Percentiles rank a stretch among this genome's conserved stretches.
phyloP scores from a whole-genome alignment of 495 filamentous ascomycete species.

The Aspergillus affinis region DNA sequence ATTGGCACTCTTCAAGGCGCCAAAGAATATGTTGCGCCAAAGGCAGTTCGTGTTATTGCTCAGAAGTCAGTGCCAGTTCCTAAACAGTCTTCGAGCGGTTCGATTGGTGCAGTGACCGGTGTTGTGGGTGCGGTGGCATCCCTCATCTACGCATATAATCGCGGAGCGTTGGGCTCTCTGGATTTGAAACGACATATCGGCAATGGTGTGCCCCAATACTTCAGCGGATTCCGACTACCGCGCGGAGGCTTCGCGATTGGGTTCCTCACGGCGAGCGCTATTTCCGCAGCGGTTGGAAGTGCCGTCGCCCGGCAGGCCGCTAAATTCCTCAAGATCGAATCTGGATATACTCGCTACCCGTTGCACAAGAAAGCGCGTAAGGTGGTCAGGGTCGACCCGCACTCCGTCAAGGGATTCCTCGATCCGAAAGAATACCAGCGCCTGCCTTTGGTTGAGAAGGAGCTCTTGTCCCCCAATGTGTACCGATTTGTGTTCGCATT shows the following conservation, averaged over 20 bases:
- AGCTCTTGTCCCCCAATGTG: slow-evolving; percentile 43
- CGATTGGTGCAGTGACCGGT: neutral
- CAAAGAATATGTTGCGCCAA: slow-evolving; percentile 25
- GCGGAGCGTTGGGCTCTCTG: neutral
- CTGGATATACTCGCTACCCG: slow-evolving; percentile 41
- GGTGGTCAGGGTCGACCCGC: slow-evolving; percentile 30
- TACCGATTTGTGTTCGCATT: slow-evolving; percentile 50
- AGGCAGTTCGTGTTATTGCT: slow-evolving; percentile 31
- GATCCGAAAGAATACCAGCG: slow-evolving; percentile 44
- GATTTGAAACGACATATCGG: slow-evolving; percentile 4
- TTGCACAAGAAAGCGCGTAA: slow-evolving; percentile 32
- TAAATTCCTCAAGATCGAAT: slow-evolving; percentile 32
- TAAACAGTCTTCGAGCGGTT: neutral
- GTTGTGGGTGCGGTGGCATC: neutral
- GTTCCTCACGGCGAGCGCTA: slow-evolving; percentile 32
- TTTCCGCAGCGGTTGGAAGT: slow-evolving; percentile 24
- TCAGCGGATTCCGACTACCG: slow-evolving; percentile 21
- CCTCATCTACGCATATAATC: too few relatives aligned
- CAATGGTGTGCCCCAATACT: slow-evolving; percentile 8
- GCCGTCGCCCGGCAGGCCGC: slow-evolving; percentile 23
- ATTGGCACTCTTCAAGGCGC: slow-evolving; percentile 28
- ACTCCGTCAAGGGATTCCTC: slow-evolving; percentile 40
- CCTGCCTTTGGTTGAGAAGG: slow-evolving; percentile 46
- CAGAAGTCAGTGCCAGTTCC: slow-evolving; percentile 15
- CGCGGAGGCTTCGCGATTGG: slow-evolving; percentile 35